Base-by-base conservation (phyloP, 2,329 filamentous ascomycete genomes). In the Aspergillus sergii region DNA sequence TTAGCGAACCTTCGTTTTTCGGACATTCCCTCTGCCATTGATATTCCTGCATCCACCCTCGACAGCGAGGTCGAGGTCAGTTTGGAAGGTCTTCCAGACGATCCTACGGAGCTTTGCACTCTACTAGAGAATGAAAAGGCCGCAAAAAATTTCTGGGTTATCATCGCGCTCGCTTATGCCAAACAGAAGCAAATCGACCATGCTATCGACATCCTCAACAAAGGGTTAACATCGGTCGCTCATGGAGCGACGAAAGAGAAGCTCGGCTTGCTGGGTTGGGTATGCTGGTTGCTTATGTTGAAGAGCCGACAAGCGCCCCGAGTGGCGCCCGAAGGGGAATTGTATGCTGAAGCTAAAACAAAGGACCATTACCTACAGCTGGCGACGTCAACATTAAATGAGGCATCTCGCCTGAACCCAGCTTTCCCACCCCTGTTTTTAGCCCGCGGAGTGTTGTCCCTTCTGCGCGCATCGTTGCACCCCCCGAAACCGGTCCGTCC, bases 171-270 rank as follows among this genome's bases (percentile, higher is more conserved):
- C 63, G 94, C 94, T 55, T 99, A 99, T 75, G 94, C 95, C 46
- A 99, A 98, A 81, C 93, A 97, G 81, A 89, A 90, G 75, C 96
- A 96, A 81, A 88, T 95, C 66, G 94, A 97, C 75, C 91, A 95
- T 80, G 88, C 88, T 58, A 86, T 91, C 64, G 88, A 90, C 66
- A 88, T 91, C 60, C 78, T 91, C 69, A 88, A 89, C 57, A 91
- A 92, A 72, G 93, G 92, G 56, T 84, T 92, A 70, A 85, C 86
- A 64, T 92, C 91, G 70, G 88, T 93, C 72, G 85, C 84, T 61
- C 88, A 88, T 71, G 85, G 84, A 41, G 90, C 88, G 66, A 86
- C 89, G 48, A 91, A 94, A 69, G 94, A 97, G 81, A 91, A 92
- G 76, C 87, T 96, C 72, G 93, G 90, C 78, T 88, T 97, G 72